Percentiles rank a stretch among this genome's conserved stretches.
These are phyloP conservation scores for Eucalyptus curtisii DNA, from an alignment of 345 rosid genomes.

Conservation along the genomic window DNA sequence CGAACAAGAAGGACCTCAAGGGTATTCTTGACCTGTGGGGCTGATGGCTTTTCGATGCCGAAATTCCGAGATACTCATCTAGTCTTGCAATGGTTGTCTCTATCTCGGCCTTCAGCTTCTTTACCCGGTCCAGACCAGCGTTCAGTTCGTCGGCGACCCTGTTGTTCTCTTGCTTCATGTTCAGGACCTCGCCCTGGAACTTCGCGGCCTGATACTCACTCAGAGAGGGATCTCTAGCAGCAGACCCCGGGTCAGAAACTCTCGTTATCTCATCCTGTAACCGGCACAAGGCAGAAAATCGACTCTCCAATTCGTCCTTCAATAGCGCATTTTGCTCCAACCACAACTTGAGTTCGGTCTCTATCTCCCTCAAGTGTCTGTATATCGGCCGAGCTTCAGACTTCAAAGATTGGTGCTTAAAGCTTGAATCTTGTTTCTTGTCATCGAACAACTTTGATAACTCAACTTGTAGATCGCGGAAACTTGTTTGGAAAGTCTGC, in stretches of 20 bases:
- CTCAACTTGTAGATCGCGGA: slow-evolving; percentile 55
- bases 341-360: slow-evolving; percentile 68
- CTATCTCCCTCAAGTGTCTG: slow-evolving; percentile 64
- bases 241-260: slow-evolving; percentile 9
- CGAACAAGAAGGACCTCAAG: slow-evolving; percentile 78
- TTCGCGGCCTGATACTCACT: slow-evolving; percentile 59
- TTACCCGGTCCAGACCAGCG: slow-evolving; percentile 44
- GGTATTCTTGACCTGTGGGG: slow-evolving; percentile 41
- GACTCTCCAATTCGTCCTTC: slow-evolving; percentile 55
- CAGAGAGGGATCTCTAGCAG: slow-evolving; percentile 21
- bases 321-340: slow-evolving; percentile 53
- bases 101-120: slow-evolving; percentile 25
- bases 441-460: slow-evolving; percentile 16
- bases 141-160: slow-evolving; percentile 52
- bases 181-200: slow-evolving; percentile 74
- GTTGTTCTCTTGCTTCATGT: slow-evolving; percentile 84
- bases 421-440: slow-evolving; percentile 17
- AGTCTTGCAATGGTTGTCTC: slow-evolving; percentile 33
- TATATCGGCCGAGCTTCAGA: slow-evolving; percentile 63
- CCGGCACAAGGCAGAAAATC: slow-evolving; percentile 37
- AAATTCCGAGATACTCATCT: slow-evolving; percentile 41
- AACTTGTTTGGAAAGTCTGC: slow-evolving; percentile 48
- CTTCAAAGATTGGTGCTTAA: background rate
- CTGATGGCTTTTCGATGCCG: slow-evolving; percentile 10
- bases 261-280: slow-evolving; percentile 60